Base-by-base conservation (phyloP, 257 asterid species). In the Gynochthodes officinalis region DNA sequence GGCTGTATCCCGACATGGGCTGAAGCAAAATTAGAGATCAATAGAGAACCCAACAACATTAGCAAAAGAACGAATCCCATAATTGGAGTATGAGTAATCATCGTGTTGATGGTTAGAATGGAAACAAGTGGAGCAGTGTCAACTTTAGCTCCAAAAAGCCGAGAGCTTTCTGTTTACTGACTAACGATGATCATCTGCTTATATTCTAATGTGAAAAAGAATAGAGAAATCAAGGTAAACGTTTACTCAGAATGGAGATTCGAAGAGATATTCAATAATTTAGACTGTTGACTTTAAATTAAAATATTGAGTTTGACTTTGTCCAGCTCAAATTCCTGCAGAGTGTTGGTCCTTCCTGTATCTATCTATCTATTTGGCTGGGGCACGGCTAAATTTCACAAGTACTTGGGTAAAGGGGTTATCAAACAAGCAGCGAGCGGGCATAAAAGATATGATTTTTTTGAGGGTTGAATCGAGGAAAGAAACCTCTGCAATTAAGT, bases 1-100 rank as follows among this genome's bases (percentile, higher is more conserved):
- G 97, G 96, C 75, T 93, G 98, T 43, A 89, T 95, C 18, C 90
- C 97, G 11, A 52, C 21, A 75, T 80, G 84, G 57, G 80, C 91
- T 50, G 72, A 69, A 73, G 84, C 80, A 55, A 77, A 55, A 72
- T 68, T 57, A 70, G 79, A 75, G 76, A 64, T 35, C 32, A 77
- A 32, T 2, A 82, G 9, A 65, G 69, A 46, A 44, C 30, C 58
- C 63, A 70, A 28, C 9, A 83, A 40, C 59, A 68, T 14, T 30
- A 78, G 11, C 21, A 10, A n/a, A 33, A 70, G 39, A 7, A 75
- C 12, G 23, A 44, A 49, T 32, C 35, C 33, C 64, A 64, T 3
- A 39, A 4, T 7, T 33, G 35, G 43, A 37, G n/a, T 4, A 9
- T 19, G 23, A 37, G 0, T 11, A 25, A 8, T 67, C 43, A 44